A percentile compares a stretch with the other conserved stretches of the same genome.
phyloP scores from a whole-genome alignment of 2,329 filamentous ascomycete genomes.

The Taxawa tesnikishii region DNA sequence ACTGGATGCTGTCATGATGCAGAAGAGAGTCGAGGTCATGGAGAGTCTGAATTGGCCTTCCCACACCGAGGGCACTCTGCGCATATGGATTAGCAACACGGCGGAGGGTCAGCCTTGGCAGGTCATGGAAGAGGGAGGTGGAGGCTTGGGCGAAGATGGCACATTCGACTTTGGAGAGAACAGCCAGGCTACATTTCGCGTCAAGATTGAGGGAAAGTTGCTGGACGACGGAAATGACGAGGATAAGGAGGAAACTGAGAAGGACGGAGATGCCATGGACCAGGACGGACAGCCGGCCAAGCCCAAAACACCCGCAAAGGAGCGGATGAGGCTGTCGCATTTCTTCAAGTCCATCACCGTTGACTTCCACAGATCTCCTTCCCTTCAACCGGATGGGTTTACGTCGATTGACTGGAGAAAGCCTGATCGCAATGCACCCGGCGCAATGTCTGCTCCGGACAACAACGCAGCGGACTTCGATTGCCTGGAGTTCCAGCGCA shows the following conservation, averaged over 20 bases:
- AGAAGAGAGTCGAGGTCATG: conserved; percentile 82
- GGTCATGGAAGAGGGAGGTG: conserved; percentile 32
- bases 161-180: conserved; percentile 68
- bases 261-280: conserved; percentile 46
- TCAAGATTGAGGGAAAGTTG: conserved; percentile 83
- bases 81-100: conserved; percentile 91
- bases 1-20: conserved; percentile 84
- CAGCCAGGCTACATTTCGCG: conserved; percentile 67
- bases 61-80: conserved; percentile 57
- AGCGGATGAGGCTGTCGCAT: conserved; percentile 49
- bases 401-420: conserved; percentile 77
- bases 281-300: conserved; percentile 35
- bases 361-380: conserved; percentile 41
- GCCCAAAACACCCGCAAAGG: conserved; percentile 22
- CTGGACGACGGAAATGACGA: conserved; percentile 47
- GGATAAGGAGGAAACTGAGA: conserved; percentile 31
- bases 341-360: conserved; percentile 75
- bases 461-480: conserved; percentile 69
- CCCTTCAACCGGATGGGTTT: conserved; percentile 54
- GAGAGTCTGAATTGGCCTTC: conserved; percentile 40
- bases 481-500: conserved; percentile 80
- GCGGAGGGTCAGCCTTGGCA: conserved; percentile 95
- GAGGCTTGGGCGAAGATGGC: conserved; percentile 52
- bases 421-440: conserved; percentile 42
- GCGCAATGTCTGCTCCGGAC: conserved; percentile 12